phyloP scores from a whole-genome alignment of 2,329 filamentous ascomycete genomes.

The Xylaria sp. region DNA sequence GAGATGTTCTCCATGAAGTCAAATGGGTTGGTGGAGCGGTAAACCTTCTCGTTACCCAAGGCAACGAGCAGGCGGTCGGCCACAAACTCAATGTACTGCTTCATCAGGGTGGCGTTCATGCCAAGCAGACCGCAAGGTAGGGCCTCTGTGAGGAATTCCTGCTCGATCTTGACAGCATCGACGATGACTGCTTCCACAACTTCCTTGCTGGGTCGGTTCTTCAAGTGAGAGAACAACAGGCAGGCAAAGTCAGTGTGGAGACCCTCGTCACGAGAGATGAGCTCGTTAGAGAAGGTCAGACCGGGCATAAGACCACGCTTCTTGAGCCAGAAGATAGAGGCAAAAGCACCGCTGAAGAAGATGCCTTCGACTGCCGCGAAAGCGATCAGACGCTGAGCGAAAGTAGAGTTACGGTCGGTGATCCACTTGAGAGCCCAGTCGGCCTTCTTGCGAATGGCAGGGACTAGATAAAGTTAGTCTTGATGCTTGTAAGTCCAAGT shows the following conservation, averaged over 20 bases:
- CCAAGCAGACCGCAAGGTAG: conserved; percentile 92
- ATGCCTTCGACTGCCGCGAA: conserved; percentile 99
- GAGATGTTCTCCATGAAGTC: conserved; percentile 99
- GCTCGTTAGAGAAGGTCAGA: conserved; percentile 98
- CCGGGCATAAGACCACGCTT: conserved; percentile 99
- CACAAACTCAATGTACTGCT: conserved; percentile 99
- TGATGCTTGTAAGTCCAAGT: neutral
- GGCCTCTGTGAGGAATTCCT: conserved; percentile 97
- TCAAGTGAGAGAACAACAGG: conserved; percentile 95
- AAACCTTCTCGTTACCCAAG: conserved; percentile 93
- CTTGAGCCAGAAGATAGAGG: conserved; percentile 99
- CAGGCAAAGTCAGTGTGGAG: conserved; percentile 99
- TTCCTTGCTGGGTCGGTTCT: conserved; percentile 86
- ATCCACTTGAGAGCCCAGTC: conserved; percentile 99
- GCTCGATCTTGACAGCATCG: conserved; percentile 92
- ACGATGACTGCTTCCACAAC: conserved; percentile 88
- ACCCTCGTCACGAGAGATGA: conserved; percentile 99
- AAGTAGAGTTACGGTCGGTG: conserved; percentile 89
- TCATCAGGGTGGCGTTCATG: conserved; percentile 98
- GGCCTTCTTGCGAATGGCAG: conserved; percentile 97
- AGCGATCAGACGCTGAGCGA: conserved; percentile 93
- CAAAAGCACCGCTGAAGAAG: conserved; percentile 99
- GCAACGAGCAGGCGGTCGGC: conserved; percentile 93
- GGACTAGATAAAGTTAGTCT: conserved; percentile 65
- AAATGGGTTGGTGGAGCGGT: conserved; percentile 94